Base-by-base conservation (phyloP, 169 alveolate genomes). In the Sarcocystis neurona region DNA sequence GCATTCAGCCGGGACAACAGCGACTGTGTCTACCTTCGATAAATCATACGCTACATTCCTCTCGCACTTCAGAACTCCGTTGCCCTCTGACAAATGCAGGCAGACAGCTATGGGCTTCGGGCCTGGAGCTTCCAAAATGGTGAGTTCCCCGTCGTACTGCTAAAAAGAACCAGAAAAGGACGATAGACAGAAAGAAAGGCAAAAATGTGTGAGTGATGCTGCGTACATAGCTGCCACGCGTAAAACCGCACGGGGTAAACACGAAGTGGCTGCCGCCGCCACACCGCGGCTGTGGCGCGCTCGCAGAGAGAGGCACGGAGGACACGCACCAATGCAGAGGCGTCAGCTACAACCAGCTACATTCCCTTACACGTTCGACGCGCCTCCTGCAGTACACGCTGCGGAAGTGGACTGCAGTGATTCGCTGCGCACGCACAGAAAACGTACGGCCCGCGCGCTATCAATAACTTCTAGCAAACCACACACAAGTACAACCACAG, bases 91-190 rank as follows among this genome's bases (percentile, higher is more conserved):
- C 12, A 72, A 0, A 48, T 84, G 89, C 66, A 84, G 89, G 43
- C 66, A 58, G 15, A 84, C 89, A 15, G 74, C 66, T 37, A 72
- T 63, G 41, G 47, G 74, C 70, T 58, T 43, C 32, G 89, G 89
- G 44, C 89, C 89, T 30, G 2, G 30, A 6, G 37, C 34, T n/a
- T 72, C 47, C 41, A 34, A 58, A 2, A 84, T 84, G 5, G 89
- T 84, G 44, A 84, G 66, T 70, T 84, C 89, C 34, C 89, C 89
- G 30, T 84, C 89, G 37, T 46, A 84, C 27, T 72, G 80, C 89
- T 84, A 68, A 53, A 43, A 3, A 12, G 41, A 60, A 30, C 23
- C 2, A 60, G 30, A 60, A n/a, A 60, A n/a, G 32, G 27, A 60
- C 32, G 27, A 5, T 30, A 2, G 27, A n/a, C 32, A 30, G 3